Base-by-base conservation (phyloP, 2,329 filamentous ascomycete genomes). In the Diaporthe sp. region DNA sequence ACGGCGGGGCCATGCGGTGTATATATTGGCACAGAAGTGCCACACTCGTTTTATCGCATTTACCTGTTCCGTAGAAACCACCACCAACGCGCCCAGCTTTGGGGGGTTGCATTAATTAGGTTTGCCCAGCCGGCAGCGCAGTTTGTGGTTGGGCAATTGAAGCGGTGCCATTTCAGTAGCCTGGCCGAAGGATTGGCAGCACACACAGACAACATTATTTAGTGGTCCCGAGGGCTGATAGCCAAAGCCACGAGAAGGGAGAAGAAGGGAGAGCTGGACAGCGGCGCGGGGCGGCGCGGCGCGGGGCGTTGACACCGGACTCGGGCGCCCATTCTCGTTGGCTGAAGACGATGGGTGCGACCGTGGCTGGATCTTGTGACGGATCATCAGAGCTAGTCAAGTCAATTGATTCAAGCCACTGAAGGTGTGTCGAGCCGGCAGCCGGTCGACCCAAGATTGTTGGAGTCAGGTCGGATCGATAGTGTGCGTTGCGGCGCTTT, bases 61-160 rank as follows among this genome's bases (percentile, higher is more conserved):
- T 37, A 30, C 63, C 44, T 66, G 13, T 66, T 66, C 27, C 4
- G 63, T 27, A 35, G 30, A 19, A 44, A 50, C 42, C 47, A 50
- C 12, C 47, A 50, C 12, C 19, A 35, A 17, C 42, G 12, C 3
- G 44, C 8, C 44, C 30, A 66, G 63, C 44, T 51, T 37, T 66
- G 22, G 63, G 39, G 59, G 63, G 63, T 66, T 66, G 32, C 63
- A 66, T 66, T 66, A n/a, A 42, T 61, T 22, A 37, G 30, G 30
- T 27, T 51, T 27, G 63, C 63, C 30, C 44, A 51, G 63, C 44
- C 63, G 32, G 9, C 59, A n/a, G 59, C 39, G 42, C 42, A 65
- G 37, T 50, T 32, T 32, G 25, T 25, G 27, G 30, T 51, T 39
- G 30, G 44, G 61, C 27, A 42, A 61, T 63, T n/a, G 42, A 15